These are phyloP conservation scores for Saccharomyces pastorianus DNA, from an alignment of 1,139 yeast genomes.

Conservation along the genomic window DNA sequence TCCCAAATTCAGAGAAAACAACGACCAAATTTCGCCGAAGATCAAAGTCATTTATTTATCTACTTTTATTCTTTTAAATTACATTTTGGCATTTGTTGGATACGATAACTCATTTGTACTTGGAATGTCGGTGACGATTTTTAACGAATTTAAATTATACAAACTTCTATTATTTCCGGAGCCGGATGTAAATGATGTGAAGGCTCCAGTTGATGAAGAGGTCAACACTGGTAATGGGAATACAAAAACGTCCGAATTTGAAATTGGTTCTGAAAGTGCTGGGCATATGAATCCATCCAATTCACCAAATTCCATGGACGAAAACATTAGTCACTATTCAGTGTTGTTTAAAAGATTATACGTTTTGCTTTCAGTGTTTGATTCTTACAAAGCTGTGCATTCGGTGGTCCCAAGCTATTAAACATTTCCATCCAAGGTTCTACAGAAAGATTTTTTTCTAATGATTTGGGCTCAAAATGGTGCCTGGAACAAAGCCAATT, in stretches of 20 bases:
- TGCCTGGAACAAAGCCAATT: conserved; percentile 21
- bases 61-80: conserved; percentile 46
- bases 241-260: conserved; percentile 7
- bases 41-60: conserved; percentile 37
- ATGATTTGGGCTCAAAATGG: conserved; percentile 17
- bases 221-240: conserved; percentile 4
- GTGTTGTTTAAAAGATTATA: conserved; percentile 44
- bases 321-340: conserved; percentile 30
- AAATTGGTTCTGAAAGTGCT: not conserved
- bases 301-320: conserved; percentile 23
- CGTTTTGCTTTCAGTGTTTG: conserved; percentile 43
- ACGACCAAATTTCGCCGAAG: conserved; percentile 32
- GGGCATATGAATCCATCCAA: not conserved
- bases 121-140: conserved; percentile 45
- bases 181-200: conserved; percentile 27
- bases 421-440: conserved; percentile 24
- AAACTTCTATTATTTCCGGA: conserved; percentile 31
- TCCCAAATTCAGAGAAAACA: conserved; percentile 35
- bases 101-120: conserved; percentile 50
- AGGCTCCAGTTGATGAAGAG: conserved; percentile 2
- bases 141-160: conserved; percentile 51
- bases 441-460: conserved; percentile 16
- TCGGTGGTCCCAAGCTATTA: conserved; percentile 46
- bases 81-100: conserved; percentile 49
- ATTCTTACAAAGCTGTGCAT: conserved; percentile 47